These are phyloP conservation scores for Kodamaea fungicola DNA, from an alignment of 1,139 yeast species.

Conservation along the genomic window DNA sequence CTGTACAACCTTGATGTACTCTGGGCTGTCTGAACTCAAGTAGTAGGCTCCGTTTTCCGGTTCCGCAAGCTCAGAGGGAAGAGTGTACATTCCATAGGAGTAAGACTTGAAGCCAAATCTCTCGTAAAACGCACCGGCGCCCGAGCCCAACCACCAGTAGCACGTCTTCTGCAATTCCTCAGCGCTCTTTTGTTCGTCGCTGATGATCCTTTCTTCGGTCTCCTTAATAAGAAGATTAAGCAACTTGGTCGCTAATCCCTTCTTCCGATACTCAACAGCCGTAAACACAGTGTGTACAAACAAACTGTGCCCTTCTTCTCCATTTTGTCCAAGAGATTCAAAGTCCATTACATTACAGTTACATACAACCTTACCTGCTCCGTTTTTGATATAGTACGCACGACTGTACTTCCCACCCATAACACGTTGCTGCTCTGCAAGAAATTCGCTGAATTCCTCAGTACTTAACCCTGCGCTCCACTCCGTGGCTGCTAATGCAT, in stretches of 20 bases:
- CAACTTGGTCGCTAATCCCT: conserved; percentile 31
- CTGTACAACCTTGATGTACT: neutral
- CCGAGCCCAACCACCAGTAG: conserved; percentile 36
- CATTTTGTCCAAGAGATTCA: neutral
- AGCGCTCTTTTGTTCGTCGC: conserved; percentile 9
- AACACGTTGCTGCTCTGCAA: neutral
- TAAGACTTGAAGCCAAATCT: conserved; percentile 38
- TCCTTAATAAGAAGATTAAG: conserved; percentile 27
- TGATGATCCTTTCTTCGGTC: conserved; percentile 26
- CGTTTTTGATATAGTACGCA: neutral
- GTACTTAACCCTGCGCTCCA: neutral
- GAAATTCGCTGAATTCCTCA: neutral
- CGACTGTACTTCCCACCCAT: neutral
- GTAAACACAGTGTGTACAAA: conserved; percentile 30
- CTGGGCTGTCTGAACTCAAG: neutral
- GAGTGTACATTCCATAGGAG: conserved; percentile 34
- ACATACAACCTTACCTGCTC: neutral
- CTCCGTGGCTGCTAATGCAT: conserved; percentile 17
- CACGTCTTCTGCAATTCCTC: conserved; percentile 32
- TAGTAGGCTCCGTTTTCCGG: neutral
- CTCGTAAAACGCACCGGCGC: conserved; percentile 29
- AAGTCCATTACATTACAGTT: conserved; percentile 20
- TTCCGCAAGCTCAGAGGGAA: conserved; percentile 21
- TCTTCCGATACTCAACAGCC: conserved; percentile 22
- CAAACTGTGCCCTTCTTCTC: conserved; percentile 20